phyloP scores from a whole-genome alignment of 805 yeast species.

The Scheffersomyces coipomensis region DNA sequence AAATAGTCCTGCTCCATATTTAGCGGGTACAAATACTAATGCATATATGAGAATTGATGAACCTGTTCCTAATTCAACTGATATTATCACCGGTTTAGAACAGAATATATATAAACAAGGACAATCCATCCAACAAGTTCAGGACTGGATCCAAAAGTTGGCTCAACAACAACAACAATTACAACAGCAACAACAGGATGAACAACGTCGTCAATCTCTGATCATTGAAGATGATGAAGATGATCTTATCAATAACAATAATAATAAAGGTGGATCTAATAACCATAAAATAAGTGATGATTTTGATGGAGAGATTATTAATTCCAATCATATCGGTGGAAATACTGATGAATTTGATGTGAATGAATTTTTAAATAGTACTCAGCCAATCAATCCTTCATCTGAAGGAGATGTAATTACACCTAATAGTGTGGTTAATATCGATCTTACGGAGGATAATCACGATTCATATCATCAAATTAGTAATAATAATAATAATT shows the following conservation, averaged over 20 bases:
- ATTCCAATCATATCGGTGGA: slow-evolving; percentile 6
- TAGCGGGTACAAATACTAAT: neutral
- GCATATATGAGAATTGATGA: neutral
- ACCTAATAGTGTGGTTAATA: too few species aligned
- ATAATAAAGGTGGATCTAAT: neutral
- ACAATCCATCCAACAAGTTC: slow-evolving; percentile 52
- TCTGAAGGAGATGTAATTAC: too few species aligned
- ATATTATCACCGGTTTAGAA: slow-evolving; percentile 40
- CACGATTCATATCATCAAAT: too few species aligned
- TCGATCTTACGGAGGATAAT: too few species aligned
- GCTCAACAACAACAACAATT: slow-evolving; percentile 20
- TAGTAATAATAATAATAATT: too few species aligned
- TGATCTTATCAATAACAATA: neutral
- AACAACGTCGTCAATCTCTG: too few species aligned
- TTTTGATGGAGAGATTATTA: too few species aligned
- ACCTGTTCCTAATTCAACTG: slow-evolving; percentile 6
- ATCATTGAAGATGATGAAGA: slow-evolving; percentile 9
- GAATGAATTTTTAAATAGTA: slow-evolving; percentile 24
- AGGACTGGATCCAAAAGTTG: slow-evolving; percentile 51
- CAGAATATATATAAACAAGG: slow-evolving; percentile 49
- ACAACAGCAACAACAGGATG: slow-evolving; percentile 11
- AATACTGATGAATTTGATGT: slow-evolving; percentile 33
- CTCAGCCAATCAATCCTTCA: too few species aligned
- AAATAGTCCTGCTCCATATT: slow-evolving; percentile 3
- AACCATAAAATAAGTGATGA: too few species aligned